Base-by-base conservation (phyloP, 306 rosid genomes). In the Cicer judaicum region DNA sequence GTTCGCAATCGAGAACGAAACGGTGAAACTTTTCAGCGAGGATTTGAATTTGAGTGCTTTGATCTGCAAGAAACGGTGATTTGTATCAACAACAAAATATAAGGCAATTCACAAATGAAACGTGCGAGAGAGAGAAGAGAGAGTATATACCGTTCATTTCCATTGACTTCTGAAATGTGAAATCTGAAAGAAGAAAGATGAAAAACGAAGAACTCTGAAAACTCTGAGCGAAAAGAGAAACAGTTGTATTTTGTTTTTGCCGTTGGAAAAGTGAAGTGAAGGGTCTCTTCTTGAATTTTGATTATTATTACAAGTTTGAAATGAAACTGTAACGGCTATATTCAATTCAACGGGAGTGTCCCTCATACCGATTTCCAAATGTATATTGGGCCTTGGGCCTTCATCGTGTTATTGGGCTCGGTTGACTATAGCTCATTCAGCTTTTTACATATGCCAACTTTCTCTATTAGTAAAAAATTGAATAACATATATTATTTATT, bases 21-120 rank as follows among this genome's bases (percentile, higher is more conserved):
- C 44, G 75, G 16, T 81, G 53, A 50, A 78, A 73, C 1, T 77
- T 80, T 46, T 84, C 89, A 0, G 86, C 53, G 39, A 77, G 38
- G 29, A 82, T 63, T 77, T 83, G 90, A 61, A 84, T 82, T 54
- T 70, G 80, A 63, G 11, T 19, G 70, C 49, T 49, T 84, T 52
- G 85, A 84, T 88, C 92, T 91, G 78, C 63, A 48, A 81, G 75
- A 60, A 53, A 2, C 54, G n/a, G 10, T 62, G 55, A 70, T 36
- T 46, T 59, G 40, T 9, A 21, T 59, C 11, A 71, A 36, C 8
- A 44, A 53, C 60, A 13, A 47, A 14, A 47, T 52, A 64, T 8
- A 13, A n/a, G 55, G 59, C 5, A 64, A 78, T 64, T 64, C 6
- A 57, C 7, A 19, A 38, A 8, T 56, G 61, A 56, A 42, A 21